Percentiles rank a stretch among this genome's conserved stretches.
Conservation (phyloP, 805 yeast genomes). For the Candida odintsovae region DNA sequence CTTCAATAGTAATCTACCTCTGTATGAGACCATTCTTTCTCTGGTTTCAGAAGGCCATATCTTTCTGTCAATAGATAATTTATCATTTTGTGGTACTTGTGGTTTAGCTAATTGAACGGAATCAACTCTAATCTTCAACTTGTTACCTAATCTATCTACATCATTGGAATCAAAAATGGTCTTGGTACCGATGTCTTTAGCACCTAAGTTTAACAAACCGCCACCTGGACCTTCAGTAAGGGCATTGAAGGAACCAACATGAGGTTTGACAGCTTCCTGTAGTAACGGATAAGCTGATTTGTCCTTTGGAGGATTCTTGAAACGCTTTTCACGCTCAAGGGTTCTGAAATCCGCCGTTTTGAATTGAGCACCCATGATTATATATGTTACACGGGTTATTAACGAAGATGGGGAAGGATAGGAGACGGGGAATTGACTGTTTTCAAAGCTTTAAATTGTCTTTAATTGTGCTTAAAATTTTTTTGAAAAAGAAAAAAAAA, state of each 20-base stretch:
- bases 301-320: constrained; percentile 85
- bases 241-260: constrained; percentile 94
- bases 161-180: constrained; percentile 80
- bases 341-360: constrained; percentile 52
- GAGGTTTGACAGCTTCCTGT: constrained; percentile 89
- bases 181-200: constrained; percentile 81
- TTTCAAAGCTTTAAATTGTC: not conserved
- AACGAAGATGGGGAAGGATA: not conserved
- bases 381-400: not conserved
- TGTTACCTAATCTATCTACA: constrained; percentile 72
- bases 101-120: constrained; percentile 86
- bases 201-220: constrained; percentile 80
- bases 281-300: constrained; percentile 76
- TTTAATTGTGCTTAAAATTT: not conserved
- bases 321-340: constrained; percentile 80
- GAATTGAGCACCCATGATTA: constrained; percentile 18
- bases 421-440: not conserved
- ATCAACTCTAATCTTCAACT: constrained; percentile 77
- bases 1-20: constrained; percentile 71
- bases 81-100: constrained; percentile 62
- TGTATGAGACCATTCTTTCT: constrained; percentile 81
- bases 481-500: constrained; percentile 2
- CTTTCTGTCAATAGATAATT: constrained; percentile 68
- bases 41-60: constrained; percentile 84
- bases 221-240: constrained; percentile 84